Conservation (phyloP, 108 stramenopile genomes). For the Cyclostephanos invisitatus region DNA sequence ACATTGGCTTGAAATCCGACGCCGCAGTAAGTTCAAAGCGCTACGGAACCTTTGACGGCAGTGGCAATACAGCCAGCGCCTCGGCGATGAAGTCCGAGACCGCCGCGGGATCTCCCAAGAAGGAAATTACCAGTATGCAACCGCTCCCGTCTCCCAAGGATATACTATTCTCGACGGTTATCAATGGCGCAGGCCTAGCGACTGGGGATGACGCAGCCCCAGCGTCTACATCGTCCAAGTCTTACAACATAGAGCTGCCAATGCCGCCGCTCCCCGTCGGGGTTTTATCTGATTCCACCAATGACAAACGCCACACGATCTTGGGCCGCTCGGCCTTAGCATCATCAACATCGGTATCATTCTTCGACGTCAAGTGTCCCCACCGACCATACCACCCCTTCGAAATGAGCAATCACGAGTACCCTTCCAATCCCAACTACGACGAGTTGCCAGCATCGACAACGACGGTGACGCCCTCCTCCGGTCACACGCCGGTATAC, state of each 20-base stretch:
- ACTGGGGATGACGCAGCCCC: neutral
- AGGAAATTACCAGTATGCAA: neutral
- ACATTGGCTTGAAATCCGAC: neutral
- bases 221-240: neutral
- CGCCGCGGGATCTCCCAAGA: neutral
- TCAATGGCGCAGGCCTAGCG: neutral
- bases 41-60: neutral
- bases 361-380: constrained; percentile 3
- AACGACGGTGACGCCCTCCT: neutral
- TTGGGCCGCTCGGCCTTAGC: neutral
- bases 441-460: constrained; percentile 3
- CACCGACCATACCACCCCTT: neutral
- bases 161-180: neutral
- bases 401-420: neutral
- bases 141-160: neutral
- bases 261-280: neutral
- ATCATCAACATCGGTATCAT: neutral
- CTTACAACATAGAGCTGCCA: neutral
- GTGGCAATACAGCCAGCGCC: neutral
- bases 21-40: neutral
- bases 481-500: neutral
- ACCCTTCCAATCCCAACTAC: neutral
- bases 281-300: neutral
- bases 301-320: neutral
- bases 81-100: neutral